These are phyloP conservation scores for Dipteronia sinensis DNA, from an alignment of 345 rosid genomes.

Conservation along the genomic window DNA sequence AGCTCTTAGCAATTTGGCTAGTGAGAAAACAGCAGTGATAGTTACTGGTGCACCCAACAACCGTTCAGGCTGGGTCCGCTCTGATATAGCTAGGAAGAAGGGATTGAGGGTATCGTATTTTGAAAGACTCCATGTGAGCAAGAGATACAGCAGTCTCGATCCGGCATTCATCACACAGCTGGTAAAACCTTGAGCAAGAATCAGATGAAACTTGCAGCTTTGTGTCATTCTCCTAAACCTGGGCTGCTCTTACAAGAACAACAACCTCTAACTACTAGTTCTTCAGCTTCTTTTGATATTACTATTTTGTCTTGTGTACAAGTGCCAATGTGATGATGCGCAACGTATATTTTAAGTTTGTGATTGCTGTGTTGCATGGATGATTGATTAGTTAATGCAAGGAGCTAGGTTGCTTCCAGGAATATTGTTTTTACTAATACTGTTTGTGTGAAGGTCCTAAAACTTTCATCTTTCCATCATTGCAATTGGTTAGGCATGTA, in stretches of 20 bases:
- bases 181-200: neutral
- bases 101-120: conserved; percentile 38
- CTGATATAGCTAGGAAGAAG: conserved; percentile 28
- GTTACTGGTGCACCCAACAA: conserved; percentile 31
- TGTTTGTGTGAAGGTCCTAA: too few species aligned
- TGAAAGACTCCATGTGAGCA: conserved; percentile 27
- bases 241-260: neutral
- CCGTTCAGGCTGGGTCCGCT: conserved; percentile 28
- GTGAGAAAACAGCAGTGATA: conserved; percentile 28
- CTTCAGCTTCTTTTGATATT: neutral
- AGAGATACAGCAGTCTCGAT: conserved; percentile 16
- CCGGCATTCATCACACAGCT: conserved; percentile 8
- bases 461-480: too few species aligned
- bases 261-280: neutral
- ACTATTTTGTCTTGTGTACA: neutral
- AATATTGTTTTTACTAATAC: too few species aligned
- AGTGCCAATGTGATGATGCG: neutral
- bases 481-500: too few species aligned
- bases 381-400: neutral
- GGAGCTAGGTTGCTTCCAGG: too few species aligned
- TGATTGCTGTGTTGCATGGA: neutral
- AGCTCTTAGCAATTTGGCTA: conserved; percentile 35
- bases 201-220: neutral
- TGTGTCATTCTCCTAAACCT: neutral
- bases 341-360: too few species aligned